phyloP scores from a whole-genome alignment of 768 basidiomycete species.

The Crassisporium funariophilum region DNA sequence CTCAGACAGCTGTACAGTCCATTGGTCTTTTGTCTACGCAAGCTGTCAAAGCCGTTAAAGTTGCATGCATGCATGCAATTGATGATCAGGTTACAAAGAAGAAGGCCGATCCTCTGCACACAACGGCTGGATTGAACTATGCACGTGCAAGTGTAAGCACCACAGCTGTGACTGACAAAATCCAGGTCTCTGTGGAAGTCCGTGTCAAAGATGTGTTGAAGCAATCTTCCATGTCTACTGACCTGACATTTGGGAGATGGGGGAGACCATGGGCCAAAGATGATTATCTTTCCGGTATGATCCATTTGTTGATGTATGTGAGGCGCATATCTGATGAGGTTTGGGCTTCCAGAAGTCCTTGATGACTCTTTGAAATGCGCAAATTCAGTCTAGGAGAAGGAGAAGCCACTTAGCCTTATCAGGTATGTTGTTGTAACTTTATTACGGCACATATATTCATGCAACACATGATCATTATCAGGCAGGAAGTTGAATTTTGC shows the following conservation, averaged over 20 bases:
- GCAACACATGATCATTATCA: background rate
- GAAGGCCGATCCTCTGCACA: background rate
- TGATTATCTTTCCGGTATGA: background rate
- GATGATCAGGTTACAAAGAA: background rate
- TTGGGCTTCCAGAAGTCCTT: background rate
- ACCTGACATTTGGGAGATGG: background rate
- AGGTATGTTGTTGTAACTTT: background rate
- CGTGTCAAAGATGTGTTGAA: background rate
- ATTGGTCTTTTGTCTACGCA: background rate
- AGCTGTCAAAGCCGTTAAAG: background rate
- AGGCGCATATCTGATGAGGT: background rate
- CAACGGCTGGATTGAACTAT: background rate
- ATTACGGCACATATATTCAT: background rate
- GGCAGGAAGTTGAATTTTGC: background rate
- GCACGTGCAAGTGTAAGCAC: background rate
- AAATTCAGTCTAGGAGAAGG: background rate
- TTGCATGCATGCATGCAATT: background rate
- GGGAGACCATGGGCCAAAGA: no score
- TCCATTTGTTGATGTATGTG: background rate
- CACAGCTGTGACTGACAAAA: background rate
- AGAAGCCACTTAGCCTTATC: background rate
- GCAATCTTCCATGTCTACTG: background rate
- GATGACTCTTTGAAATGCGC: background rate
- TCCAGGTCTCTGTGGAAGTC: background rate
- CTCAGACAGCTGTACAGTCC: background rate